A percentile compares a stretch with the other conserved stretches of the same genome.
These are phyloP conservation scores for Termitomyces titanicus DNA, from an alignment of 768 basidiomycete genomes.

Conservation along the genomic window DNA sequence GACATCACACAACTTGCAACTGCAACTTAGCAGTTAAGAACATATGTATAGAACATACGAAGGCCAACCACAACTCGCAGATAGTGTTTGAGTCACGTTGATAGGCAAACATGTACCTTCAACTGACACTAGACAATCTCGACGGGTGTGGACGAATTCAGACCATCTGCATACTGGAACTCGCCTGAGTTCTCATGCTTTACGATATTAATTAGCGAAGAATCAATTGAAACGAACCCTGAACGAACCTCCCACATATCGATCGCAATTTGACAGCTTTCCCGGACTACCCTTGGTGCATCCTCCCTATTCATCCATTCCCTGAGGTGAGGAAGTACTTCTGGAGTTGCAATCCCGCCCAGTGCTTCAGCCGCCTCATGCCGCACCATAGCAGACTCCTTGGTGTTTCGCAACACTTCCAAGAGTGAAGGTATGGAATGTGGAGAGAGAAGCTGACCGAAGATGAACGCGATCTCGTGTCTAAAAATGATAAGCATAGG, in stretches of 20 bases:
- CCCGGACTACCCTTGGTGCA: constrained; percentile 85
- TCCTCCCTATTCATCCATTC: constrained; percentile 81
- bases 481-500: constrained; percentile 33
- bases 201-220: not conserved
- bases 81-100: not conserved
- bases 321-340: constrained; percentile 81
- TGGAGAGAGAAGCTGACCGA: constrained; percentile 89
- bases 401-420: constrained; percentile 62
- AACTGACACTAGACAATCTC: not conserved
- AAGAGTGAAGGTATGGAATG: constrained; percentile 86
- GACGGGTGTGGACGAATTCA: constrained; percentile 17
- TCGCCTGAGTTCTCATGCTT: constrained; percentile 80
- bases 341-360: constrained; percentile 94
- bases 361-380: constrained; percentile 99
- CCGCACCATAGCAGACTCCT: constrained; percentile 94
- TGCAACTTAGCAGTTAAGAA: not conserved
- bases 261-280: constrained; percentile 94
- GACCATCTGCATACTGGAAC: constrained; percentile 70
- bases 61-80: not conserved
- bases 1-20: no score
- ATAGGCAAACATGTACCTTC: not conserved
- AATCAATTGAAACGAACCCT: not conserved
- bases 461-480: constrained; percentile 98
- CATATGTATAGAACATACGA: not conserved
- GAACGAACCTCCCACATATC: constrained; percentile 91